These are phyloP conservation scores for Naegleria lovaniensis DNA, from an alignment of 208 protist genomes.

Conservation along the genomic window DNA sequence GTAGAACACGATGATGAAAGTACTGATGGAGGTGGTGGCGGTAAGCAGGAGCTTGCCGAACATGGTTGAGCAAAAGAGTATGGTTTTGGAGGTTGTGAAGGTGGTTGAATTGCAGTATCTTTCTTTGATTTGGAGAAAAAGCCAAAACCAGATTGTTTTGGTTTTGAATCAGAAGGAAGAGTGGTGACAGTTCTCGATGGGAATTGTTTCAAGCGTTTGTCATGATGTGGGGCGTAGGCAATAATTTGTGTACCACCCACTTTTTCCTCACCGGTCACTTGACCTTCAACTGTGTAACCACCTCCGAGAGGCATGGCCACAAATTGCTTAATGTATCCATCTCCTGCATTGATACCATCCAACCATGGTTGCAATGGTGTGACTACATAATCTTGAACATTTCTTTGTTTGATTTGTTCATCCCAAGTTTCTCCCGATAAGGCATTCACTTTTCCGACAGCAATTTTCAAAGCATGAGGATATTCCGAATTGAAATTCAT, in stretches of 20 bases:
- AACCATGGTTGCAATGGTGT: slow-evolving; percentile 32
- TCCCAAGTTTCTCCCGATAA: slow-evolving; percentile 8
- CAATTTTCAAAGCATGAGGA: slow-evolving; percentile 28
- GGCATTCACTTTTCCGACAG: slow-evolving; percentile 32
- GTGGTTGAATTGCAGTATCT: too few relatives aligned
- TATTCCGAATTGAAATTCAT: not conserved
- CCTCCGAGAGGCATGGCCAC: slow-evolving; percentile 32
- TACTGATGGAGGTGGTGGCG: too few relatives aligned
- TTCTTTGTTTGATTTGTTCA: not conserved
- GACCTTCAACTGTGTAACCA: slow-evolving; percentile 32
- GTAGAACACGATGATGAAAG: too few relatives aligned
- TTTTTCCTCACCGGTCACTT: slow-evolving; percentile 31
- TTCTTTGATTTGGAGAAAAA: too few relatives aligned
- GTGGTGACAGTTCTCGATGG: not conserved
- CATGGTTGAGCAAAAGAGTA: too few relatives aligned
- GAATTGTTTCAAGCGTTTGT: not conserved
- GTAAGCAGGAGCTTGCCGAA: too few relatives aligned
- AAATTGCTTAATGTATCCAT: slow-evolving; percentile 30
- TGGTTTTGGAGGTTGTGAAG: too few relatives aligned
- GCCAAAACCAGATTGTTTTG: too few relatives aligned
- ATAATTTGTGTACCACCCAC: slow-evolving; percentile 30
- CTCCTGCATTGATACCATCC: slow-evolving; percentile 31
- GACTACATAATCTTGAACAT: slow-evolving; percentile 29
- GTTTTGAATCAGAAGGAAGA: too few relatives aligned
- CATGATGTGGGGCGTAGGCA: not conserved